A percentile compares a stretch with the other conserved stretches of the same genome.
These are phyloP conservation scores for Silene noctiflora DNA, from an alignment of 179 eudicot genomes.

Conservation along the genomic window DNA sequence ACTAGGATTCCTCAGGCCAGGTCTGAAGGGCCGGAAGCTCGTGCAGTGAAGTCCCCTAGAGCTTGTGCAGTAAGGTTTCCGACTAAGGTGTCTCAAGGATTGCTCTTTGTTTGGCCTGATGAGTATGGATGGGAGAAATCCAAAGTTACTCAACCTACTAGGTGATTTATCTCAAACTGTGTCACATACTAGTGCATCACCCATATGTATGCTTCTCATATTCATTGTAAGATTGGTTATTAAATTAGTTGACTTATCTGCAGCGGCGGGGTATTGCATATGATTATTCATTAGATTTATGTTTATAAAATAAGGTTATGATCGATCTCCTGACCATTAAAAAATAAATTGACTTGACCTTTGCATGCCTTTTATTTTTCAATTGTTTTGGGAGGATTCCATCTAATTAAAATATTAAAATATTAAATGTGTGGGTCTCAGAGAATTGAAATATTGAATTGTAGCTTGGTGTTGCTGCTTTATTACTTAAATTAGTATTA, in stretches of 20 bases:
- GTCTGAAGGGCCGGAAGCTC: constrained; percentile 79
- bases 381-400: neutral
- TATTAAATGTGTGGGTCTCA: neutral
- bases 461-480: neutral
- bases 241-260: neutral
- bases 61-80: constrained; percentile 86
- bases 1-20: constrained; percentile 85
- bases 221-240: neutral
- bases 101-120: constrained; percentile 99
- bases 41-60: constrained; percentile 71
- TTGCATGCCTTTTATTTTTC: neutral
- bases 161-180: constrained; percentile 35
- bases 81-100: constrained; percentile 87
- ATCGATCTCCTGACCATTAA: neutral
- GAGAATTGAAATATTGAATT: neutral
- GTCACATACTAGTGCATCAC: neutral
- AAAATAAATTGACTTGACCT: neutral
- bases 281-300: constrained; percentile 1
- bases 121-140: constrained; percentile 94
- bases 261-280: neutral
- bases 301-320: neutral
- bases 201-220: no score
- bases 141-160: constrained; percentile 62
- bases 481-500: neutral
- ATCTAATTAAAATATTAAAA: no score